Evolutionary conservation across 1,139 yeast species (phyloP).

Genomic region (Tardiomyces depauwii): DNA sequence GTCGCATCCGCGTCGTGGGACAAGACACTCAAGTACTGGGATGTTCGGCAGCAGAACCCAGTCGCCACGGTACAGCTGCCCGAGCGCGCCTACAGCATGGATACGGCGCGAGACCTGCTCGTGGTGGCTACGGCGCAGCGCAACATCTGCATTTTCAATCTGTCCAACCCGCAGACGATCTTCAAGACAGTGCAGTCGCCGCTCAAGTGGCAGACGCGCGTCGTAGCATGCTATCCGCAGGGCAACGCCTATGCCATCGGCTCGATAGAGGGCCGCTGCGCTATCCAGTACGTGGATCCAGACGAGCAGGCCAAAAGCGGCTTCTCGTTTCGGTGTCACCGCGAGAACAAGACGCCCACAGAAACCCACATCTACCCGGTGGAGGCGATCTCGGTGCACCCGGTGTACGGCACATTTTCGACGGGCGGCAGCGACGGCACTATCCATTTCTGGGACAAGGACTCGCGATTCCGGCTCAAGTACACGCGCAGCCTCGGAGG

Average conservation of each 20-base stretch:
- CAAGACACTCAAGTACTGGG: slow-evolving; percentile 90
- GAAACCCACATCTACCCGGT: slow-evolving; percentile 56
- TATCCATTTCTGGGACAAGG: slow-evolving; percentile 94
- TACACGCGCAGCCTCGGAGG: slow-evolving; percentile 66
- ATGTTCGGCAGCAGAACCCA: slow-evolving; percentile 77
- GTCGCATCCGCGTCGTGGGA: slow-evolving; percentile 97
- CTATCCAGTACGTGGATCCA: slow-evolving; percentile 89
- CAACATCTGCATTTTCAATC: slow-evolving; percentile 64
- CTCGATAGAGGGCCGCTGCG: slow-evolving; percentile 92
- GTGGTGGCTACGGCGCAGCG: slow-evolving; percentile 93
- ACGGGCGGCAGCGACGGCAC: slow-evolving; percentile 96
- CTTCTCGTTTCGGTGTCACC: slow-evolving; percentile 91
- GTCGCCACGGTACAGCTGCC: slow-evolving; percentile 74
- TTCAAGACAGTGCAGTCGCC: slow-evolving; percentile 74
- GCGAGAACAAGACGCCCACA: slow-evolving; percentile 32
- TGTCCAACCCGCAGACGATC: slow-evolving; percentile 68
- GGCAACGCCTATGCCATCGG: slow-evolving; percentile 93
- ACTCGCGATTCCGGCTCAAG: slow-evolving; percentile 76
- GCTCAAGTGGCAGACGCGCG: slow-evolving; percentile 80
- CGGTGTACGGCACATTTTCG: slow-evolving; percentile 76
- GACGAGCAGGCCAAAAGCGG: slow-evolving; percentile 53
- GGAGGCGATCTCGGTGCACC: slow-evolving; percentile 78
- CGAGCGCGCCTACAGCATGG: slow-evolving; percentile 89
- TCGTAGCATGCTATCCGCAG: slow-evolving; percentile 71
- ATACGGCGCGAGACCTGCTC: slow-evolving; percentile 62